These are phyloP conservation scores for Glarea lozoyensis DNA, from an alignment of 495 filamentous ascomycete genomes.

Conservation along the genomic window DNA sequence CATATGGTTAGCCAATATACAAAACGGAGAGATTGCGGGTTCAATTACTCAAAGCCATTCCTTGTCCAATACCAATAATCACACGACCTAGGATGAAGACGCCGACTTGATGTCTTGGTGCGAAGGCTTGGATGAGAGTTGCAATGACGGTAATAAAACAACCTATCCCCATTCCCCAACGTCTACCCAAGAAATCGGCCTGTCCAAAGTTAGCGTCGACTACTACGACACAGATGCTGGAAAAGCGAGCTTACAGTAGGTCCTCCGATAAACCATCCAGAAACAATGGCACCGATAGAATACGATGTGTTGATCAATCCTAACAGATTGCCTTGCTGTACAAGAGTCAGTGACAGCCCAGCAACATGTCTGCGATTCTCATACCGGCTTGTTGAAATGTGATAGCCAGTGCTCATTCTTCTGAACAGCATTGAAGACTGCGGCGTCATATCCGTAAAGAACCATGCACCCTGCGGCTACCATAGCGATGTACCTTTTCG, in stretches of 20 bases:
- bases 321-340: conserved; percentile 32
- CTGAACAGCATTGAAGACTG: conserved; percentile 54
- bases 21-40: conserved; percentile 19
- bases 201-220: background rate
- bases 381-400: conserved; percentile 36
- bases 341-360: too few relatives aligned
- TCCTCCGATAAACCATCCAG: conserved; percentile 52
- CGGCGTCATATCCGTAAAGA: conserved; percentile 55
- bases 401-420: conserved; percentile 38
- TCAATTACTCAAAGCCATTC: conserved; percentile 40
- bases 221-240: conserved; percentile 4
- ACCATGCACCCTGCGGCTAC: conserved; percentile 56
- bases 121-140: conserved; percentile 53
- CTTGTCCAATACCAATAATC: conserved; percentile 55
- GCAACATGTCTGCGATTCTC: too few relatives aligned
- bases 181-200: conserved; percentile 49
- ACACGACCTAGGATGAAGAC: conserved; percentile 52
- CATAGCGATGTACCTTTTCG: background rate
- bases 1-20: conserved; percentile 10
- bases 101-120: conserved; percentile 44
- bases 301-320: conserved; percentile 54
- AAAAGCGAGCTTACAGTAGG: conserved; percentile 27
- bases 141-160: conserved; percentile 47
- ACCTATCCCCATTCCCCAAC: conserved; percentile 46
- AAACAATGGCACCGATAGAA: conserved; percentile 52